Conservation (phyloP, 2,329 filamentous ascomycete genomes). For the Dothideomycetes sp. region DNA sequence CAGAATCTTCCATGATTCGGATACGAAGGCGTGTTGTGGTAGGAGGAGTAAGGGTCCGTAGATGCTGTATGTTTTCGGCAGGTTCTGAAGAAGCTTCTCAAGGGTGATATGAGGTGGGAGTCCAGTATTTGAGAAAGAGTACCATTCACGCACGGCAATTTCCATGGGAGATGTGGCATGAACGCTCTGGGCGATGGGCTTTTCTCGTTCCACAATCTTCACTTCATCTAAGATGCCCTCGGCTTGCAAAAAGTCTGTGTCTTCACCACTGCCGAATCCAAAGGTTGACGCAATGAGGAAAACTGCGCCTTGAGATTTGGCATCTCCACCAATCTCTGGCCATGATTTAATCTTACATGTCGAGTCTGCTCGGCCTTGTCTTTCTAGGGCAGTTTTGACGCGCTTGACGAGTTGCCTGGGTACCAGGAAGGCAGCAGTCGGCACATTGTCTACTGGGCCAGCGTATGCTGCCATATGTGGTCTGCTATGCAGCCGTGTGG, state of each 20-base stretch:
- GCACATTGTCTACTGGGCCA: no score
- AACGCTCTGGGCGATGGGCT: background rate
- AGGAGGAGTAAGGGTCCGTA: conserved; percentile 50
- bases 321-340: background rate
- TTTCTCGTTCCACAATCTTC: background rate
- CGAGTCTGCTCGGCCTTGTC: conserved; percentile 17
- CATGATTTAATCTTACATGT: conserved; percentile 17
- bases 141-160: background rate
- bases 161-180: background rate
- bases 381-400: conserved; percentile 28
- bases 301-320: background rate
- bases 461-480: no score
- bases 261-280: background rate
- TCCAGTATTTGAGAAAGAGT: no score
- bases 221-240: background rate
- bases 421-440: conserved; percentile 13
- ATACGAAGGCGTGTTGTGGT: conserved; percentile 34
- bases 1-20: conserved; percentile 22
- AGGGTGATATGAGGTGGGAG: conserved; percentile 1
- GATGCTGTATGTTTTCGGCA: conserved; percentile 36
- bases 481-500: no score
- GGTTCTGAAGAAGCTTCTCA: conserved; percentile 1
- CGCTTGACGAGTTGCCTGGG: conserved; percentile 24
- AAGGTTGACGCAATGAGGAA: background rate
- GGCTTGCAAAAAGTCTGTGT: background rate